Evolutionary conservation across 768 basidiomycete species (phyloP), one percentile per base, ranked within the genome.

Genomic region (Flagelloscypha sp.): DNA sequence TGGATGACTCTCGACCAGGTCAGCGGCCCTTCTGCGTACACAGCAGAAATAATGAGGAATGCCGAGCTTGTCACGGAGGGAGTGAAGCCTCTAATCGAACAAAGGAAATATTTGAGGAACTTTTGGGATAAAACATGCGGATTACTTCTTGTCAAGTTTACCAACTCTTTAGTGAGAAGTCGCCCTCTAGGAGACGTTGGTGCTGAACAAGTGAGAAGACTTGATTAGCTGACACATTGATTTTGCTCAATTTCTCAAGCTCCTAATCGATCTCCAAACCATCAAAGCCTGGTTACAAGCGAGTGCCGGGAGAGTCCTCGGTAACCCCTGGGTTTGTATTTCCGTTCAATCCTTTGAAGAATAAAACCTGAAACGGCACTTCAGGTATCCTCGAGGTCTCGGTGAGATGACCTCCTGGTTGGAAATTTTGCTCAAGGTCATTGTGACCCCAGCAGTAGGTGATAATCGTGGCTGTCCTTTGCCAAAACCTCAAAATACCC

Each of bases 361-460:
- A 49, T 25, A 35, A 33, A 16, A 19, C 30, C 47, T 49, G 10
- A 53, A 35, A 19, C 19, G 19, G 43, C 28, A 28, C 2, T 12
- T 38, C 52, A 93, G 90, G 22, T 97, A 93, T 53, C 77, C 79
- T 6, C 79, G 84, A 28, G 79, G 79, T 38, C 66, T 98, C 24
- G 79, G 71, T 18, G 94, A 90, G 47, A 81, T 72, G 27, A 85
- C 86, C 0, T 74, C 78, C 2, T 73, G 82, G 33, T 57, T 98
- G 29, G 95, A 99, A 57, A 87, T 89, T 2, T 63, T 99, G 47
- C 73, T 99, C 36, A 98, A 99, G 59, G 88, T 95, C 38, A 85
- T 98, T 36, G 78, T 97, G 15, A 93, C 89, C 0, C 94, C 94
- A 2, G 84, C 81, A 41, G 89, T 88, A 56, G 41, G 82, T 64